Evolutionary conservation across 768 basidiomycete species (phyloP).

Genomic region (Tricholoma terreum): DNA sequence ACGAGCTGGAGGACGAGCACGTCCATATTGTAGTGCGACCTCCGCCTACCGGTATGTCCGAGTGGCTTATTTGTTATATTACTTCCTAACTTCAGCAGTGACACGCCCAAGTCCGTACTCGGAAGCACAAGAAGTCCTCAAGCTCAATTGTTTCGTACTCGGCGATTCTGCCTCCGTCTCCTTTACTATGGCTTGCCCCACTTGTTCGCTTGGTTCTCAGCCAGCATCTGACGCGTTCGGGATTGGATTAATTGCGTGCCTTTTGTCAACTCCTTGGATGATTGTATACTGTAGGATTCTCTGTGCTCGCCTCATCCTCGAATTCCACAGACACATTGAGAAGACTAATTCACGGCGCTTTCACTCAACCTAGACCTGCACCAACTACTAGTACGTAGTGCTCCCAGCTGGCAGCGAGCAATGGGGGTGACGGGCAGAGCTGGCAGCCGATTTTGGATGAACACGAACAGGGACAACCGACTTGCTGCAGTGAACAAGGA

Average conservation of each 20-base stretch:
- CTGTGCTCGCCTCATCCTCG: too few species aligned
- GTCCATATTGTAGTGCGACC: not conserved
- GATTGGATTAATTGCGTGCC: not conserved
- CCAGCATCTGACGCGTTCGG: not conserved
- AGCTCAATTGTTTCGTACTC: not conserved
- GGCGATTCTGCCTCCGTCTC: not conserved
- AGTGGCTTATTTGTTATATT: not conserved
- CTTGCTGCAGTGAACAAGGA: too few species aligned
- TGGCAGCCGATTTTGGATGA: too few species aligned
- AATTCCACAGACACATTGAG: too few species aligned
- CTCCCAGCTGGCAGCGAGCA: too few species aligned
- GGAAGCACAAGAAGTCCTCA: not conserved
- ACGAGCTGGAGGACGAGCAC: not conserved
- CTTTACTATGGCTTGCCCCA: not conserved
- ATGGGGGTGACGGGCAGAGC: too few species aligned
- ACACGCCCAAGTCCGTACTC: not conserved
- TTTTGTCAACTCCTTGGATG: not conserved
- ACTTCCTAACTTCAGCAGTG: not conserved
- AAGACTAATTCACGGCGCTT: too few species aligned
- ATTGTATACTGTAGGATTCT: not conserved
- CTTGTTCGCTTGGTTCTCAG: not conserved
- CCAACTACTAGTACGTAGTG: too few species aligned
- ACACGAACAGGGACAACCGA: too few species aligned
- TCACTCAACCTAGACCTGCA: too few species aligned
- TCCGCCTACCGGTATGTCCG: not conserved